Evolutionary conservation across 2,329 filamentous ascomycete genomes (phyloP), one percentile per base, ranked within the genome.

Genomic region (Apiospora saccharicola): DNA sequence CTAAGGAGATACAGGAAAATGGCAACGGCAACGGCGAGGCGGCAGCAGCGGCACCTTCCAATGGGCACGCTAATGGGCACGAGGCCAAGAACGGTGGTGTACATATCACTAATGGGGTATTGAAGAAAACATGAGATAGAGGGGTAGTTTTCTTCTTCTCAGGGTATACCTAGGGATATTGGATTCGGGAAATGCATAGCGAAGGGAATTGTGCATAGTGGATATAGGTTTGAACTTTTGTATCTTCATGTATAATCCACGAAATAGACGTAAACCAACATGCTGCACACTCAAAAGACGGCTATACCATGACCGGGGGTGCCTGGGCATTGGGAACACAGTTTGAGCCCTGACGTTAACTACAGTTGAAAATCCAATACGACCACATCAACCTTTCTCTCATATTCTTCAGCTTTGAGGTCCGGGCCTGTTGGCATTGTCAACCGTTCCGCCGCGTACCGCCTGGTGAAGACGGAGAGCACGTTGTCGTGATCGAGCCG

Each of bases 301-400:
- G 19, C 30, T 61, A 4, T 26, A 12, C 10, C 43, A 16, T 16
- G 44, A 47, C 13, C 4, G 43, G 43, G 43, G 13, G 43, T 2
- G 43, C 41, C 13, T 8, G 41, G 41, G 16, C 43, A 46, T 22
- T 22, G 14, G 44, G 14, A 46, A 19, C 2, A 19, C 3, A 22
- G 44, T 46, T n/a, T 49, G 46, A n/a, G 16, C 14, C 53, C 34
- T n/a, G 8, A 22, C 13, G 7, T n/a, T 73, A 30, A 12, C n/a
- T 71, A 80, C 12, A 83, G 68, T 37, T 76, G 49, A 46, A 84
- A 84, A 71, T 84, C 82, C 53, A 84, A 71, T n/a, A 84, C 80
- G 0, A 78, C 80, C 16, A 83, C 77, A 24, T 81, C 75, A 14
- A 77, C 77, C 43, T 71, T 2, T 46, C 68, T 51, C 47, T 71